Percentiles rank a stretch among this genome's conserved stretches.
Evolutionary conservation across 352 stramenopile species (phyloP).

Genomic region (Pythium scleroteichum): DNA sequence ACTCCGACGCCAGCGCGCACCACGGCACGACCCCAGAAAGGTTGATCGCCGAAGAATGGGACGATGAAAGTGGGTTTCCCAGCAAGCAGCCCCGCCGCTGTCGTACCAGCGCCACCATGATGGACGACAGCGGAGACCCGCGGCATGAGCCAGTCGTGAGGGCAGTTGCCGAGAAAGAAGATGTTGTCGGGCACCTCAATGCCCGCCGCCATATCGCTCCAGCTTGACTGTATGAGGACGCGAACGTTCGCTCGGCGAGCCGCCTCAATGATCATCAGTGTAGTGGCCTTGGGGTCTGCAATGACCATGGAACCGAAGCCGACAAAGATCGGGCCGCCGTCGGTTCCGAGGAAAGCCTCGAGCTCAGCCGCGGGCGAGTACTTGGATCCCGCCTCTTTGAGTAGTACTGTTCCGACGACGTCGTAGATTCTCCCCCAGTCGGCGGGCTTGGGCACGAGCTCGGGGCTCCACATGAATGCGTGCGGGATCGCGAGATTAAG

Average conservation of each 20-base stretch:
- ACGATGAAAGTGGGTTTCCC: constrained; percentile 77
- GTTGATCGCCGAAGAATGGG: constrained; percentile 95
- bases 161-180: constrained; percentile 68
- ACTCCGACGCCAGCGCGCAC: constrained; percentile 80
- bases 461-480: constrained; percentile 89
- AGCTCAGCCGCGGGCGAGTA: constrained; percentile 64
- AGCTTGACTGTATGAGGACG: constrained; percentile 91
- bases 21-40: constrained; percentile 92
- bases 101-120: constrained; percentile 89
- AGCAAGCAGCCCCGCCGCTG: constrained; percentile 87
- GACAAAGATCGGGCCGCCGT: constrained; percentile 89
- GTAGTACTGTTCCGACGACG: constrained; percentile 84
- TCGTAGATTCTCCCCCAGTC: constrained; percentile 90
- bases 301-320: constrained; percentile 95
- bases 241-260: constrained; percentile 59
- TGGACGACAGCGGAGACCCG: constrained; percentile 88
- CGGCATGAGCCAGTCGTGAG: constrained; percentile 92
- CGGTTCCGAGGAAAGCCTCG: constrained; percentile 57
- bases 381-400: constrained; percentile 38
- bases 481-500: constrained; percentile 79
- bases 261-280: constrained; percentile 86
- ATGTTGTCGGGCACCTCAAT: constrained; percentile 53
- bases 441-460: constrained; percentile 83
- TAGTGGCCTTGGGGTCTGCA: constrained; percentile 62
- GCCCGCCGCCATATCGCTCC: constrained; percentile 73